Conservation (phyloP, 78 protist species). For the Salpingoeca rosetta region DNA sequence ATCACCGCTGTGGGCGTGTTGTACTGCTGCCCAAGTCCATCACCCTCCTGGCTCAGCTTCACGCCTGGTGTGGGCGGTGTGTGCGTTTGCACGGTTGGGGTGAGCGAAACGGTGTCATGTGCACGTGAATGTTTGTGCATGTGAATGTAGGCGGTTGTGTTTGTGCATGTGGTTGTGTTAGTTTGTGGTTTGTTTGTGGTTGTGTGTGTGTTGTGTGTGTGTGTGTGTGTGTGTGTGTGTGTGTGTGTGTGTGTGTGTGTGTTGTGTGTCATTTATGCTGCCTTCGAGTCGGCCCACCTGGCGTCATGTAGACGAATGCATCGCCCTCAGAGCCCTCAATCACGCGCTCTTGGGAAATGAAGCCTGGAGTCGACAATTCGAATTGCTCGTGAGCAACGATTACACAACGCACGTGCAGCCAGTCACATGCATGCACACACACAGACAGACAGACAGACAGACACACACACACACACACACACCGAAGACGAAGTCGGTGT, state of each 20-base stretch:
- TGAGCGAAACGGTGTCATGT: not conserved
- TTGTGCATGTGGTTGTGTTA: too few relatives aligned
- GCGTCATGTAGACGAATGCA: constrained; percentile 50
- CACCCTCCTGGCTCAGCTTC: constrained; percentile 34
- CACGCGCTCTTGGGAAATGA: constrained; percentile 52
- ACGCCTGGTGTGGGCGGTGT: not conserved
- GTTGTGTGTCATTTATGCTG: too few relatives aligned
- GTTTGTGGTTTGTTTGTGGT: too few relatives aligned
- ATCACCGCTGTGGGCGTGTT: constrained; percentile 56
- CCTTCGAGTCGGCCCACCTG: constrained; percentile 5
- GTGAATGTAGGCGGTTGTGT: too few relatives aligned
- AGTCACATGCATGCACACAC: not conserved
- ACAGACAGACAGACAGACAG: not conserved
- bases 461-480: not conserved
- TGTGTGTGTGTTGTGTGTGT: too few relatives aligned
- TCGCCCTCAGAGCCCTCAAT: not conserved
- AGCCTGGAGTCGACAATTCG: not conserved
- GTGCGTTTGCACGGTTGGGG: not conserved
- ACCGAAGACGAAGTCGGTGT: not conserved
- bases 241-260: too few relatives aligned
- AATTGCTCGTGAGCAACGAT: not conserved
- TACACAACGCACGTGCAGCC: not conserved
- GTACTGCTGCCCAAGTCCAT: constrained; percentile 72
- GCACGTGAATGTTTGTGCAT: not conserved
- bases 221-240: too few relatives aligned